Evolutionary conservation across 129 eudicot genomes (phyloP).

Genomic region (Solidago caesia): DNA sequence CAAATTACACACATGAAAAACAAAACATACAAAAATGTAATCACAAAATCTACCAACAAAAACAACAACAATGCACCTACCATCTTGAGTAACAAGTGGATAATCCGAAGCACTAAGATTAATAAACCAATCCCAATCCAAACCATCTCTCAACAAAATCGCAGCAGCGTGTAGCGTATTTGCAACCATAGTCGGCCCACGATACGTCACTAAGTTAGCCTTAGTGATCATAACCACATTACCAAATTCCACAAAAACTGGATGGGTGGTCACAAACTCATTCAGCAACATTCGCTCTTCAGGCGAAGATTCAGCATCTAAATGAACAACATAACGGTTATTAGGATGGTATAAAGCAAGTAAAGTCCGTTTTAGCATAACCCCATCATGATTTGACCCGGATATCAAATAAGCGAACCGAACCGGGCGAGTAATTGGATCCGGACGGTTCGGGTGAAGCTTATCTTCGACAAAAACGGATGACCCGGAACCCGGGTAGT

Average conservation of each 20-base stretch:
- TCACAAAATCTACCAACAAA: background rate
- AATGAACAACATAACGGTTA: conserved; percentile 71
- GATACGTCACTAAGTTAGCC: conserved; percentile 83
- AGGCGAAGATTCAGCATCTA: conserved; percentile 66
- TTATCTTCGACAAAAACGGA: conserved; percentile 65
- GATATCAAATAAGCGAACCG: conserved; percentile 82
- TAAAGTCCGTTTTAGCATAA: conserved; percentile 64
- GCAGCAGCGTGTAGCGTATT: conserved; percentile 90
- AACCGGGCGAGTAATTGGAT: conserved; percentile 44
- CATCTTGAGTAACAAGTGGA: conserved; percentile 83
- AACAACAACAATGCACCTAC: conserved; percentile 43
- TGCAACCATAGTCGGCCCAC: conserved; percentile 94
- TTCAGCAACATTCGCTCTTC: conserved; percentile 58
- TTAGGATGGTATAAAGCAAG: conserved; percentile 79
- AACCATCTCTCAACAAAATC: conserved; percentile 65
- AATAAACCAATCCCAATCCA: conserved; percentile 88
- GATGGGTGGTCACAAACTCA: conserved; percentile 43
- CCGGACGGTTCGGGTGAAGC: conserved; percentile 40
- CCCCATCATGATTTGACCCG: conserved; percentile 74
- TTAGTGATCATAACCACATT: conserved; percentile 83
- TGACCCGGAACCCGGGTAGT: conserved; percentile 25
- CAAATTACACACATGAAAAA: background rate
- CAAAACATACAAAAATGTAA: background rate
- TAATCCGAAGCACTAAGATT: conserved; percentile 87
- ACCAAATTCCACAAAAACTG: conserved; percentile 44